Evolutionary conservation across 139 green algal species (phyloP).

Genomic region (Chlorella sp.): DNA sequence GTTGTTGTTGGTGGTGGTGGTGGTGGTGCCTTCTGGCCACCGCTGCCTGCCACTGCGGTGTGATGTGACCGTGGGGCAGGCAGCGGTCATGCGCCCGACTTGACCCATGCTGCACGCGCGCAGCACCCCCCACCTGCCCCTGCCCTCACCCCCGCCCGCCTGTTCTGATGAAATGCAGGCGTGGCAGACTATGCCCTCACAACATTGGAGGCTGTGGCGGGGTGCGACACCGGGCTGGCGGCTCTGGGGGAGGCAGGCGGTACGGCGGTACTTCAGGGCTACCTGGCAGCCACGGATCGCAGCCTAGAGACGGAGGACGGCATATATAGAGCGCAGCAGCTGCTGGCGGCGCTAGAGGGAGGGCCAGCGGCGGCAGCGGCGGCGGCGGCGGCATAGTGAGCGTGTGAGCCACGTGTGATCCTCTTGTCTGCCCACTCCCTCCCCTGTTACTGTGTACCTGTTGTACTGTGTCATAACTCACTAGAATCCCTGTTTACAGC

Average conservation of each 20-base stretch:
- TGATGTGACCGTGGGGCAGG: background rate
- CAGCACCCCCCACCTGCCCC: no score
- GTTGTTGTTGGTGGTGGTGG: no score
- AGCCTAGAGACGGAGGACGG: conserved; percentile 10
- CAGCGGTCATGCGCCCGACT: no score
- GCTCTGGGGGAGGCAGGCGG: background rate
- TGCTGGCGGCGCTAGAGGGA: conserved; percentile 4
- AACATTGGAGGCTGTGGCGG: background rate
- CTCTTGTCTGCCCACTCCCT: no score
- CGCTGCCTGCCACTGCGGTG: no score
- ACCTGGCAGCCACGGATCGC: background rate
- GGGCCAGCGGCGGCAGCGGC: background rate
- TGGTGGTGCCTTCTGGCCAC: background rate
- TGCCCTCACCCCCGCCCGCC: background rate
- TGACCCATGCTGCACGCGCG: no score
- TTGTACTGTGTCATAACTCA: no score
- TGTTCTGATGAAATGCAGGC: background rate
- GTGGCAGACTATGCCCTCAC: background rate
- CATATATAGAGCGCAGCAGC: background rate
- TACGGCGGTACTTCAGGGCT: background rate
- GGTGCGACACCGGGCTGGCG: background rate
- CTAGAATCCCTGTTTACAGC: no score
- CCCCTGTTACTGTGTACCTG: no score
- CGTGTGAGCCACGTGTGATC: background rate
- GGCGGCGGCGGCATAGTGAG: background rate